phyloP scores from a whole-genome alignment of 768 basidiomycete genomes.

The Suillus hirtellus region DNA sequence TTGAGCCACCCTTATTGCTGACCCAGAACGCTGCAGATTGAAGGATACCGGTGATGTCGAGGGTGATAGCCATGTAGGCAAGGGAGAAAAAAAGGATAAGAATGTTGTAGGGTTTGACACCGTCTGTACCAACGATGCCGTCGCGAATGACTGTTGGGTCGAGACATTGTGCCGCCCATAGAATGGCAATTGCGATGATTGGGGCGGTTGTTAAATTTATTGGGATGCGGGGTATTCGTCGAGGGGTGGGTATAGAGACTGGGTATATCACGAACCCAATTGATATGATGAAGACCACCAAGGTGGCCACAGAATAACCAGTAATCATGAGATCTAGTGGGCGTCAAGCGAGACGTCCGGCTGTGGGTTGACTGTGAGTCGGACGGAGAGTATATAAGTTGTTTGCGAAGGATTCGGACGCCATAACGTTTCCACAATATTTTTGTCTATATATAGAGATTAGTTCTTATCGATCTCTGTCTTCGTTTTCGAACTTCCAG shows the following conservation, averaged over 20 bases:
- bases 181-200: conserved; percentile 48
- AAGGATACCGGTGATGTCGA: conserved; percentile 87
- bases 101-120: conserved; percentile 89
- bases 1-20: conserved; percentile 71
- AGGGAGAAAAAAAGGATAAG: conserved; percentile 90
- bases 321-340: conserved; percentile 34
- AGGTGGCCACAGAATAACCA: conserved; percentile 46
- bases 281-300: conserved; percentile 54
- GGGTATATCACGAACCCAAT: conserved; percentile 54
- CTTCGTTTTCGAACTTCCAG: too few relatives aligned
- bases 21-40: conserved; percentile 90
- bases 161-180: conserved; percentile 59
- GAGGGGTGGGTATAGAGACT: conserved; percentile 39
- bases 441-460: too few relatives aligned
- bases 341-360: too few relatives aligned
- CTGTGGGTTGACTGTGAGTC: too few relatives aligned
- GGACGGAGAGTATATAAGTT: background rate
- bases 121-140: conserved; percentile 80
- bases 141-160: conserved; percentile 51
- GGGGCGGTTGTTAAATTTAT: conserved; percentile 57
- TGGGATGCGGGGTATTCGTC: conserved; percentile 35
- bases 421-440: too few relatives aligned
- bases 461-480: too few relatives aligned
- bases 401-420: too few relatives aligned
- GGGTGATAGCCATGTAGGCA: conserved; percentile 89